Base-by-base conservation (phyloP, 202 grass and related monocot genomes). In the Hordeum pubiflorum region DNA sequence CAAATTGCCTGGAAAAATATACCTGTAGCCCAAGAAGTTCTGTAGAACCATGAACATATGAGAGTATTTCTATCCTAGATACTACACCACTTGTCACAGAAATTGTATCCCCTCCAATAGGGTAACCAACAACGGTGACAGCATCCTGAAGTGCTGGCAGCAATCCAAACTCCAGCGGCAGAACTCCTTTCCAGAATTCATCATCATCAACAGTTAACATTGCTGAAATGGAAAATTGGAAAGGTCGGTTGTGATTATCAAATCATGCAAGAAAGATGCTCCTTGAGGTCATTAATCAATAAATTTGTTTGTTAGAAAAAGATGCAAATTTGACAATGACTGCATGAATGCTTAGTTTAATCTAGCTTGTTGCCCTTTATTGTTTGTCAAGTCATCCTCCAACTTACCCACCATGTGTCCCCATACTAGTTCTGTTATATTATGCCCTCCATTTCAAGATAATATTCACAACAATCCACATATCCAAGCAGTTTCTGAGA, bases 31-130 rank as follows among this genome's bases (percentile, higher is more conserved):
- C 95, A 59, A 95, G 87, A 84, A 98, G 95, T 69, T 98, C 92
- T 26, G 92, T 98, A 78, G 92, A 98, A 84, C 92, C 95, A 87
- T 98, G 95, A 82, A 95, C 95, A 87, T 98, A 98, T n/a, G 95
- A 95, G 59, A 98, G 95, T 78, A 98, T 93, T 84, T 98, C 95
- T 43, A 98, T 98, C 54, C 95, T 92, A 40, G 95, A 98, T 52
- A 98, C 90, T 29, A 98, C 95, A 77, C 95, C 95, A 76, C 92
- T 98, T 58, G 95, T 98, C 59, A 98, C 95, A 3, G 95, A 98
- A 75, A 98, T 98, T 14, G 95, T 98, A 69, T 98, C 95, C 22
- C 95, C 95, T 43, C 95, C 95, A 89, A 98, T 98, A 40, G 95
- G 95, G 27, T 98, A 98, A 63, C 95, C 95, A 86, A 98, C 92